Conservation (phyloP, 495 filamentous ascomycete species). For the Zalerion maritima region DNA sequence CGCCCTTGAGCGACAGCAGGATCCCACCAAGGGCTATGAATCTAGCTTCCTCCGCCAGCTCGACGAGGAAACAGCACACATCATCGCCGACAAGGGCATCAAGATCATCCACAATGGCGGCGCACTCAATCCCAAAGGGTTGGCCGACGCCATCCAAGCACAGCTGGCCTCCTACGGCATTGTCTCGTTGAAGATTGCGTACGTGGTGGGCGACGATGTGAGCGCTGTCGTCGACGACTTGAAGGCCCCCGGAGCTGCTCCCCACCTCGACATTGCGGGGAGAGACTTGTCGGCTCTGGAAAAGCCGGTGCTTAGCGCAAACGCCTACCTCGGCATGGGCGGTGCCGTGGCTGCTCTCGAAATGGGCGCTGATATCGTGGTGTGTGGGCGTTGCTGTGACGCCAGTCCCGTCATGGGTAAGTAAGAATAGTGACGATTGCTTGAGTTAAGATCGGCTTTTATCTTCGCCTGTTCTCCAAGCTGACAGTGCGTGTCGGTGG, state of each 20-base stretch:
- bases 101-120: constrained; percentile 33
- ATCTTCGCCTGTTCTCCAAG: too few relatives aligned
- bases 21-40: constrained; percentile 17
- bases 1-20: too few relatives aligned
- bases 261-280: too few relatives aligned
- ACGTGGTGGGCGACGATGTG: constrained; percentile 28
- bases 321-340: constrained; percentile 32
- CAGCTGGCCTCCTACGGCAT: constrained; percentile 20
- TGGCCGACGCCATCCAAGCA: constrained; percentile 24
- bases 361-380: constrained; percentile 41
- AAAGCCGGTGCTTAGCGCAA: constrained; percentile 24
- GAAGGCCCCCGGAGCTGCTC: too few relatives aligned
- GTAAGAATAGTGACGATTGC: too few relatives aligned
- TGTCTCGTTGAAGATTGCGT: constrained; percentile 26
- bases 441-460: too few relatives aligned
- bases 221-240: constrained; percentile 1
- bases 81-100: constrained; percentile 27
- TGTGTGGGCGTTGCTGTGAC: constrained; percentile 41
- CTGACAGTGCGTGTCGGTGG: too few relatives aligned
- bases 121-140: constrained; percentile 26
- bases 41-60: constrained; percentile 16
- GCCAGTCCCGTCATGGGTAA: constrained; percentile 39
- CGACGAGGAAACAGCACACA: constrained; percentile 26
- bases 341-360: constrained; percentile 34
- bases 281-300: too few relatives aligned